These are phyloP conservation scores for Capsicum rhomboideum DNA, from an alignment of 257 asterid genomes.

Conservation along the genomic window DNA sequence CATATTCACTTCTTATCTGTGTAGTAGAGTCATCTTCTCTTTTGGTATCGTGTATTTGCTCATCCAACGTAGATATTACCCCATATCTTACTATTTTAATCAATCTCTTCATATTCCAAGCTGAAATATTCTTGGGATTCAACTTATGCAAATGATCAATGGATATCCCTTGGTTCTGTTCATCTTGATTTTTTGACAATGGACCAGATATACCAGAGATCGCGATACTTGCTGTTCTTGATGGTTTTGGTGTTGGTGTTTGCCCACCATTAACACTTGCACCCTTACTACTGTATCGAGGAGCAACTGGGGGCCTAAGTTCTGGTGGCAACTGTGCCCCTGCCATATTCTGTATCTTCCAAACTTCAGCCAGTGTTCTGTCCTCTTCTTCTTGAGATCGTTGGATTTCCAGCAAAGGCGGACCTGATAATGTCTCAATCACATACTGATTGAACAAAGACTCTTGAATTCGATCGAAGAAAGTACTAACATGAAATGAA, in stretches of 20 bases:
- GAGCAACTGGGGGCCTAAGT: conserved; percentile 27
- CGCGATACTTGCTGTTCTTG: conserved; percentile 35
- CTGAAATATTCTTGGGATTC: conserved; percentile 71
- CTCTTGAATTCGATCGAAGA: conserved; percentile 87
- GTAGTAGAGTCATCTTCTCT: conserved; percentile 54
- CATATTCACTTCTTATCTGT: conserved; percentile 72
- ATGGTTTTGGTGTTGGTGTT: conserved; percentile 49
- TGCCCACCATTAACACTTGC: conserved; percentile 17
- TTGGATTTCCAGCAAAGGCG: conserved; percentile 52
- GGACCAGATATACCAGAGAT: conserved; percentile 32
- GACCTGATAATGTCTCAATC: conserved; percentile 79
- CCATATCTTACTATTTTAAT: conserved; percentile 67
- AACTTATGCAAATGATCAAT: conserved; percentile 64
- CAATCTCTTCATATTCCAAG: conserved; percentile 97
- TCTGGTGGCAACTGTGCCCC: conserved; percentile 79
- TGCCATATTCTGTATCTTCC: conserved; percentile 54
- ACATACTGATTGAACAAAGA: conserved; percentile 74
- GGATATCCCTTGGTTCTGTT: conserved; percentile 35
- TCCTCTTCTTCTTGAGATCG: conserved; percentile 58
- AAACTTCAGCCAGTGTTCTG: conserved; percentile 51
- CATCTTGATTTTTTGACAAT: conserved; percentile 27
- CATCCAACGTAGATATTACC: conserved; percentile 66
- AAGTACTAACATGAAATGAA: conserved; percentile 92
- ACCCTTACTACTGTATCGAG: not conserved
- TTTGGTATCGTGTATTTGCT: conserved; percentile 41